Evolutionary conservation across 1,139 yeast species (phyloP), one percentile per base, ranked within the genome.

Genomic region (Taphrina deformans): DNA sequence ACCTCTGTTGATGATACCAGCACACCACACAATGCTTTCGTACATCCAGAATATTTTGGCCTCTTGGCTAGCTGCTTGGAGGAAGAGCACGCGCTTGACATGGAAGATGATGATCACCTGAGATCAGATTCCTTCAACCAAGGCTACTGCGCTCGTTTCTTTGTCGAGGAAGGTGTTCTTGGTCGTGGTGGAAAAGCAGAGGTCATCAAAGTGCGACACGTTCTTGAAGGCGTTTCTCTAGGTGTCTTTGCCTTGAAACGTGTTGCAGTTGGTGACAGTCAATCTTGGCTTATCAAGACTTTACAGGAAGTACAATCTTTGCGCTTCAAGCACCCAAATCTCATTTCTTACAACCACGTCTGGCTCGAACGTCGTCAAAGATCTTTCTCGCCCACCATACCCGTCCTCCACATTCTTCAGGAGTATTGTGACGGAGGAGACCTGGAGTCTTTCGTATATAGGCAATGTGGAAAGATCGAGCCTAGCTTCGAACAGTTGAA

Each of bases 381-480:
- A 33, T 80, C 84, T 23, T 84, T 81, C 14, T 84, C 85, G 0
- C 87, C 86, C 0, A 72, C 74, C 44, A 85, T 89, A 1, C 97
- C 97, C 0, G 89, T 92, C 73, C 90, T 91, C 7, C 91, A 84
- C 71, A 87, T 90, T 16, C 76, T 90, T 26, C 95, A 89, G 73
- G 96, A 90, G 72, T 90, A 87, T 73, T 90, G 96, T 73, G 87
- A 84, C 63, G 96, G 96, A 12, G 97, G 97, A 0, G 90, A 90
- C 62, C 75, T 90, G 63, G 96, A 90, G 71, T 88, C 85, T 66
- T 81, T 87, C 70, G 81, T 89, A 4, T 62, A 62, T 33, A 5
- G 48, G 9, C 55, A 40, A 6, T 40, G 53, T 65, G 65, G 63
- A 26, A 41, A 40, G 46, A 44, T 58, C 21, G 66, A 60, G 50